Base-by-base conservation (phyloP, 2,329 filamentous ascomycete species). In the Phialophora expanda region DNA sequence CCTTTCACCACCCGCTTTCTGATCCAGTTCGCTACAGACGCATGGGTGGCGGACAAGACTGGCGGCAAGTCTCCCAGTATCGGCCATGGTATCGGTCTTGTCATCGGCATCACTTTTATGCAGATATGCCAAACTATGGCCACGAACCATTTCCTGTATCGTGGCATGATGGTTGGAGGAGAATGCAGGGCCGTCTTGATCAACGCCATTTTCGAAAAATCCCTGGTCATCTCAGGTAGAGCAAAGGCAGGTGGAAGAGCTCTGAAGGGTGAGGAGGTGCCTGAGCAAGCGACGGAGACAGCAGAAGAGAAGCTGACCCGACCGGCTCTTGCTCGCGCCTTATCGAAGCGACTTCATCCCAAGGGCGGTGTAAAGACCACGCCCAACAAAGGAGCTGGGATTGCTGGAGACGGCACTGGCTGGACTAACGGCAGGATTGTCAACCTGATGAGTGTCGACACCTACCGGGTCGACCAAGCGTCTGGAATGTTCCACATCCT, bases 381-480 rank as follows among this genome's bases (percentile, higher is more conserved):
- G 24, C 74, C 75, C 44, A 78, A 81, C 66, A 74, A 73, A 61
- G 78, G 72, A 12, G 77, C 81, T 2, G 86, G 84, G 2, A 79
- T 89, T 22, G 78, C 85, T 11, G 87, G 87, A 3, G 90, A 95
- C 73, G 91, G 90, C 2, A 83, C 87, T 24, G 95, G 94, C 26
- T 98, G 94, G 94, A 89, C 89, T 64, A 98, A 97, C 73, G 95
- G 95, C 24, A 88, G 92, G 69, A 92, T 98, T 60, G 88, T 95
- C 75, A 96, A 96, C 71, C 76, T 98, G 72, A 97, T 98, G 93
- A 94, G 92, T 67, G 92, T 95, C 53, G 94, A 98, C 75, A 96
- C 93, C 0, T 96, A 96, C 77, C 92, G 94, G 71, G 84, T 99
- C 66, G 93, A 98, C 73, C 90, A 93, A 75, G 93, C 93, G 1